Conservation (phyloP, 306 rosid species). For the Dicorynia guianensis region DNA sequence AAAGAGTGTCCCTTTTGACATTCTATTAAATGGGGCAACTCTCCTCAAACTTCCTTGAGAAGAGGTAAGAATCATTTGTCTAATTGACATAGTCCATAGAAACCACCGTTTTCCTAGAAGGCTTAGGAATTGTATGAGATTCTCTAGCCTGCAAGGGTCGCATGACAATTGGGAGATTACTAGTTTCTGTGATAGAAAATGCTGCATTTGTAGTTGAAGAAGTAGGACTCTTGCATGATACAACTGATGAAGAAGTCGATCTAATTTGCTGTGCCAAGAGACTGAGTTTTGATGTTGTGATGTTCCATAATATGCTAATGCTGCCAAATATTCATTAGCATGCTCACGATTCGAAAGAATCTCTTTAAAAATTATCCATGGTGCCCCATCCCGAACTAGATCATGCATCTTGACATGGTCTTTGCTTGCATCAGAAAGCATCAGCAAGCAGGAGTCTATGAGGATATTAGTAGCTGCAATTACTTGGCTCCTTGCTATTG, state of each 20-base stretch:
- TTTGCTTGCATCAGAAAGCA: not conserved
- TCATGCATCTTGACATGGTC: not conserved
- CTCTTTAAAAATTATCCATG: not conserved
- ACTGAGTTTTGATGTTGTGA: not conserved
- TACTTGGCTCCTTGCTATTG: too few relatives aligned
- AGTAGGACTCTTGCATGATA: too few relatives aligned
- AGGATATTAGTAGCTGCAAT: not conserved
- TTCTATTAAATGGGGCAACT: not conserved
- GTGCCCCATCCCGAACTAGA: too few relatives aligned
- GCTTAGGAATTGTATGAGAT: not conserved
- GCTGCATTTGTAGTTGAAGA: too few relatives aligned
- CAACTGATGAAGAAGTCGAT: not conserved
- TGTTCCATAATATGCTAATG: not conserved
- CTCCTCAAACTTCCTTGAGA: not conserved
- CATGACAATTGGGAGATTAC: too few relatives aligned
- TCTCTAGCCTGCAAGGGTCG: too few relatives aligned
- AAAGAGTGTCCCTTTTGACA: not conserved
- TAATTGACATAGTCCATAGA: too few relatives aligned
- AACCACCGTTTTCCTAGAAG: constrained; percentile 8
- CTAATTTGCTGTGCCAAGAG: not conserved
- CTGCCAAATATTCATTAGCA: not conserved
- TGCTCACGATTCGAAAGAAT: not conserved
- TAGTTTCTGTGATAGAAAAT: too few relatives aligned
- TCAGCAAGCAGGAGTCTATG: not conserved
- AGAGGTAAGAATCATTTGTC: constrained; percentile 9